Evolutionary conservation across 129 eudicot species (phyloP).

Genomic region (Deinandra increscens): DNA sequence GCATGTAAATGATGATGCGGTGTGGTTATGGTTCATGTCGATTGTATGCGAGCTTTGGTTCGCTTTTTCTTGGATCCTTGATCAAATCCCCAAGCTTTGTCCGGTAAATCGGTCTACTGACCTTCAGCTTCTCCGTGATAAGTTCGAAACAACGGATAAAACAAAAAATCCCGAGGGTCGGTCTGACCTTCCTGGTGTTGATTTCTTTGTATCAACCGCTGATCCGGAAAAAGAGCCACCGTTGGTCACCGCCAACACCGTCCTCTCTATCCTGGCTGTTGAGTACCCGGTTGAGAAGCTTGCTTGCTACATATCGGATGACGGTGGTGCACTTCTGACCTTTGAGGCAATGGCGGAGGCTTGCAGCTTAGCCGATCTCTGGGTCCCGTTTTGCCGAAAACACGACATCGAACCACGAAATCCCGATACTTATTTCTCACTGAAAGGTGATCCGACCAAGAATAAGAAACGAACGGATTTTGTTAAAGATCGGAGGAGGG

Average conservation of each 20-base stretch:
- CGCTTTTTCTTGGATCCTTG: slow-evolving; percentile 90
- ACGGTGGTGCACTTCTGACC: slow-evolving; percentile 85
- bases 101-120: slow-evolving; percentile 65
- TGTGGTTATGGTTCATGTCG: slow-evolving; percentile 90
- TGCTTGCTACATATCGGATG: slow-evolving; percentile 80
- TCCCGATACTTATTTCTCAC: slow-evolving; percentile 63
- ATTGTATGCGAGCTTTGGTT: slow-evolving; percentile 82
- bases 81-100: slow-evolving; percentile 66
- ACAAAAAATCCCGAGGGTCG: slow-evolving; percentile 59
- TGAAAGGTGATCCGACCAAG: slow-evolving; percentile 84
- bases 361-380: slow-evolving; percentile 81
- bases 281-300: slow-evolving; percentile 83
- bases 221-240: slow-evolving; percentile 76
- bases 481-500: slow-evolving; percentile 13
- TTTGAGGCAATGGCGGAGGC: slow-evolving; percentile 98
- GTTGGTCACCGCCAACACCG: slow-evolving; percentile 77
- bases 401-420: slow-evolving; percentile 41
- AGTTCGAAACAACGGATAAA: slow-evolving; percentile 65
- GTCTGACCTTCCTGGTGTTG: slow-evolving; percentile 89
- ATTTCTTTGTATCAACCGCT: slow-evolving; percentile 80
- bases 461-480: slow-evolving; percentile 41
- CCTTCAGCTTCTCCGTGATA: slow-evolving; percentile 60
- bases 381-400: slow-evolving; percentile 42
- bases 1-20: slow-evolving; percentile 76
- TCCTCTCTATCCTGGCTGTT: slow-evolving; percentile 66